Evolutionary conservation across 352 stramenopile genomes (phyloP), one percentile per base, ranked within the genome.

Genomic region (Bremia lactucae): DNA sequence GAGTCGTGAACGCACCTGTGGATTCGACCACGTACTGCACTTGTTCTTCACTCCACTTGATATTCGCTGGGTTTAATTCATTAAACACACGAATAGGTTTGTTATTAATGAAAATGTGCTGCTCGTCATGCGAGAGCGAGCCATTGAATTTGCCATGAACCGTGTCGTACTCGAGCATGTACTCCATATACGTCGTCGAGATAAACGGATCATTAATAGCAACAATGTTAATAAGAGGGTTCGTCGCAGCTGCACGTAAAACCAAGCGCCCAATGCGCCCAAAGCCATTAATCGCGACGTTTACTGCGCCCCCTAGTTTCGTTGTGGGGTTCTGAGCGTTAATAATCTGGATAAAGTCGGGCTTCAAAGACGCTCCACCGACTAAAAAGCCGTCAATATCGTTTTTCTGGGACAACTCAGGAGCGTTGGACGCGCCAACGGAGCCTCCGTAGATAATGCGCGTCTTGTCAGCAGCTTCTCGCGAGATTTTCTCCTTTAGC

Each of bases 341-440:
- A 3, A 33, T 33, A 33, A 33, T 33, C 3, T 33, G 28, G 15
- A 33, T 10, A 33, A 99, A 99, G 56, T 97, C 95, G 20, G 85
- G 78, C 65, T 97, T 97, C 41, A 99, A 78, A 42, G 86, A 97
- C 8, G 95, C 95, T 49, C 96, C 96, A 48, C 96, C 96, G n/a
- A 99, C 95, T 20, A 99, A 77, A 62, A 97, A 97, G 42, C 96
- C 96, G 75, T 99, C 95, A 81, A 99, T 98, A 73, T 99, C 95
- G 13, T 65, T 49, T 72, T 98, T 94, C 49, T 90, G 71, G 35
- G 88, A 95, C 34, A 98, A 76, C 56, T 95, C 91, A 13, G 79
- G 72, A 42, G 92, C 93, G 66, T 97, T 98, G 22, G 59, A 66
- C 9, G 68, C 89, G 23, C 87, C 97, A 28, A 97, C 94, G 28